Base-by-base conservation (phyloP, 768 basidiomycete genomes). In the Podaxis pistillaris region DNA sequence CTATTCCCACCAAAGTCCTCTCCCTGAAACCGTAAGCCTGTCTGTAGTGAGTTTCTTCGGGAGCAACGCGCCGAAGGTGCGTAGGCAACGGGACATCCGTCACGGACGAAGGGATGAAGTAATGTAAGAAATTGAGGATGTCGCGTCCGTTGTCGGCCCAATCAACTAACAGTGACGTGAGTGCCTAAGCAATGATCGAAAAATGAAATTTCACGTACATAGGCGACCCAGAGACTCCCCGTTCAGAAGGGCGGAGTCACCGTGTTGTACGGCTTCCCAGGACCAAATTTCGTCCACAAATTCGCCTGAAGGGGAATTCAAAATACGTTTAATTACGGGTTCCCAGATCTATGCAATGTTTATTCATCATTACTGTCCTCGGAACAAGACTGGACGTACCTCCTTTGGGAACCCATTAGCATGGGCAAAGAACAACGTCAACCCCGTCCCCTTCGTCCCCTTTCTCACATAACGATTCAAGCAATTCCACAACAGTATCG, bases 391-490 rank as follows among this genome's bases (percentile, higher is more conserved):
- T 11, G 22, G 30, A 28, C 83, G 53, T 58, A 86, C 91, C 86
- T 96, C 93, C 72, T 95, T 96, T 52, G 84, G 85, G 67, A 96
- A 89, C 1, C 95, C 94, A 72, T 93, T 96, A 2, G 92, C 93
- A 71, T 96, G 94, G 3, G 85, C 84, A 52, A 91, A 78, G 65
- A 95, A 83, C 56, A 96, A 73, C 0, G 93, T 96, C 9, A 91
- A 56, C 0, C 89, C 85, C 12, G 75, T 74, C 24, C 68, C 70
- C 46, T 59, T 64, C 36, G 57, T 63, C 7, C 70, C 76, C 49
- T 72, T 73, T 67, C 78, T 78, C 30, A 83, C 81, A 71, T 89
- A 93, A 46, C 92, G 83, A 68, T 94, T 92, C 37, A 87, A 70
- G 56, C 83, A 87, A 56, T 83, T 86, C 90, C 90, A 93, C 57